Evolutionary conservation across 192 early-diverging fungal species (phyloP).

Genomic region (Coemansia furcata): DNA sequence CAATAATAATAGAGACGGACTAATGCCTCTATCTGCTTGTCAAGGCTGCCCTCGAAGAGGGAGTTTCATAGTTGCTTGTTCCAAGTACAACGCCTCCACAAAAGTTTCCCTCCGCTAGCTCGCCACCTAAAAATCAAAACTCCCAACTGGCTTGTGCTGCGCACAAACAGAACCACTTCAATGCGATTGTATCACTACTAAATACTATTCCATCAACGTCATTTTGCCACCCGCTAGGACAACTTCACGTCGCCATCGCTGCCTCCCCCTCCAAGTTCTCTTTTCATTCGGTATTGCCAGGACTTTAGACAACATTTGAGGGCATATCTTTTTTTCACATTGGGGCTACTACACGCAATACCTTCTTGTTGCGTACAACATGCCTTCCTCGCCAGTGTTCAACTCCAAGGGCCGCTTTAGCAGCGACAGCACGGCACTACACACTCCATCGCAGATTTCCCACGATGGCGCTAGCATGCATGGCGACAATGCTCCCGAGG

Average conservation of each 20-base stretch:
- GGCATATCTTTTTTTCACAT: background rate
- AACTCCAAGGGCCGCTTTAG: background rate
- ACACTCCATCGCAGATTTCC: constrained; percentile 11
- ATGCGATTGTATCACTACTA: background rate
- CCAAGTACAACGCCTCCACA: background rate
- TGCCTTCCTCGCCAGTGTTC: background rate
- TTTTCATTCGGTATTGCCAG: background rate
- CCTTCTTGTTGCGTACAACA: background rate
- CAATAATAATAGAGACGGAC: background rate
- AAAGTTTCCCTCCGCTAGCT: background rate
- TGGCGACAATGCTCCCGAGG: constrained; percentile 24
- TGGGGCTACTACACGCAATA: background rate
- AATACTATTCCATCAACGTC: background rate
- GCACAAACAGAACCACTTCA: background rate
- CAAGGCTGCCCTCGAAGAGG: background rate
- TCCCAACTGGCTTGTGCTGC: background rate
- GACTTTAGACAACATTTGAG: background rate
- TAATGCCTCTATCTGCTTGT: background rate
- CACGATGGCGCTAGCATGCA: background rate
- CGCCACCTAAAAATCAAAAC: background rate
- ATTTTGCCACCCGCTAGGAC: background rate
- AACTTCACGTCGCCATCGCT: background rate
- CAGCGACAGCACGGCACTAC: constrained; percentile 20
- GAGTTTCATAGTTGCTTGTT: background rate
- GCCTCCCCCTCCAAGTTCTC: background rate